Base-by-base conservation (phyloP, 768 basidiomycete species). In the Antrodiella citrinella region DNA sequence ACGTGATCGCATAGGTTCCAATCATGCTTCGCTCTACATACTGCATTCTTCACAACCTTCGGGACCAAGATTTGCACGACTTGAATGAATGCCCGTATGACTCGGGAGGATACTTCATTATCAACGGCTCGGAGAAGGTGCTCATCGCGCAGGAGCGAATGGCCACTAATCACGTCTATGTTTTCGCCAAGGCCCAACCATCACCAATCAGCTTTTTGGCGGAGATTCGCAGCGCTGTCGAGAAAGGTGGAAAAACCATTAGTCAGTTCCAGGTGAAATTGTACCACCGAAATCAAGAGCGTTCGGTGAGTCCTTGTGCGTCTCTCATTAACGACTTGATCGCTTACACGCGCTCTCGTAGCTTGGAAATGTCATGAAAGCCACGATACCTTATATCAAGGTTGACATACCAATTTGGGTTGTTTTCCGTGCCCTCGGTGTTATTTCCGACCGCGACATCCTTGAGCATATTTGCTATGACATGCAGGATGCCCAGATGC, bases 71-170 rank as follows among this genome's bases (percentile, higher is more conserved):
- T 55, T 72, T 94, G 44, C 91, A 84, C 65, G 89, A 93, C 60
- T 71, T 98, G 57, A 97, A 96, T 62, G 96, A 99, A 70, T 99
- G 96, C 64, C 95, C 95, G 4, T 95, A 94, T 62, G 96, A 99
- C 68, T 92, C 93, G 35, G 96, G 96, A 66, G 96, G 96, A 45
- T 99, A 99, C 66, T 99, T 99, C 67, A 91, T 99, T 63, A 97
- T 99, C 72, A 98, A 97, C 59, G 96, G 96, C 11, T 98, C 96
- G 2, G 96, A 99, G 66, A 99, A 99, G 68, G 96, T 99, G n/a
- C 75, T 99, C 54, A 99, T 99, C 66, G 96, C 96, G 1, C 96
- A 99, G 67, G 96, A 99, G 66, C 84, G 96, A 47, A 98, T 98
- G 94, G 95, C 96, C 9, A 94, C 92, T 20, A 99, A 99, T 70